phyloP scores from a whole-genome alignment of 768 basidiomycete genomes.

The Psilocybe azurescens region DNA sequence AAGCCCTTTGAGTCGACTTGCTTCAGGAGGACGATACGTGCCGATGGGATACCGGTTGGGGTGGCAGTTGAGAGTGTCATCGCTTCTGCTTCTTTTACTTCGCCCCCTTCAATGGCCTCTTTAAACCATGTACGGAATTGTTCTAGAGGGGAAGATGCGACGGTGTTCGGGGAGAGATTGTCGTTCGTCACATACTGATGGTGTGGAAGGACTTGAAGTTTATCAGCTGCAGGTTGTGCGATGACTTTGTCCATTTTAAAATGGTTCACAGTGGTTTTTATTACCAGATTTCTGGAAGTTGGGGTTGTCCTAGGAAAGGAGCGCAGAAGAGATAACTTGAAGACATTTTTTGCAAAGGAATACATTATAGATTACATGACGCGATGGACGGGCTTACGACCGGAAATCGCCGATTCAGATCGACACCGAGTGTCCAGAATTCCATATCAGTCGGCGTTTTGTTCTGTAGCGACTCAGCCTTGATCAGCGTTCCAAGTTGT shows the following conservation, averaged over 20 bases:
- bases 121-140: constrained; percentile 92
- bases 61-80: constrained; percentile 84
- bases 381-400: constrained; percentile 7
- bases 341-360: constrained; percentile 10
- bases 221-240: constrained; percentile 51
- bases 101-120: constrained; percentile 53
- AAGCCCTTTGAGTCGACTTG: constrained; percentile 89
- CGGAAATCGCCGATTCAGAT: constrained; percentile 21
- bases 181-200: constrained; percentile 76
- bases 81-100: constrained; percentile 87
- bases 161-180: constrained; percentile 62
- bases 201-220: constrained; percentile 74
- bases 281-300: background rate
- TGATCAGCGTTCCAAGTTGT: background rate
- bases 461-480: background rate
- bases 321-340: background rate
- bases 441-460: background rate
- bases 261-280: background rate
- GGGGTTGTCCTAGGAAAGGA: constrained; percentile 1
- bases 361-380: constrained; percentile 11
- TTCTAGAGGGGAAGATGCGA: constrained; percentile 71
- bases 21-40: constrained; percentile 91
- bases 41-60: constrained; percentile 77
- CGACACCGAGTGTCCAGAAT: background rate
- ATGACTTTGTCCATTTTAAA: constrained; percentile 46